Base-by-base conservation (phyloP, 805 yeast genomes). In the Hanseniaspora occidentalis region DNA sequence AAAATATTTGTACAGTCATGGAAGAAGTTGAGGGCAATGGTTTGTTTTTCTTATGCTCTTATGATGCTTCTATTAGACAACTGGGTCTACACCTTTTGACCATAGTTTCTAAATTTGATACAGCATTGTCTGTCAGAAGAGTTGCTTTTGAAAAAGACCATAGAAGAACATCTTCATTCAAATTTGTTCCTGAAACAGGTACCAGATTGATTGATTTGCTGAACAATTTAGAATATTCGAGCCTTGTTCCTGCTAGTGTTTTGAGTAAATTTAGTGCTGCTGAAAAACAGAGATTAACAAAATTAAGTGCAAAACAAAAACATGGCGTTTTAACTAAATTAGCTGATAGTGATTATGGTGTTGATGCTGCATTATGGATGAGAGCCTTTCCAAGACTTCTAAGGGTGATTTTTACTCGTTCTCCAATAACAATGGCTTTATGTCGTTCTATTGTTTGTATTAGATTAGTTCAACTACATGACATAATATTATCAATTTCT, bases 21-120 rank as follows among this genome's bases (percentile, higher is more conserved):
- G 97, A 92, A 58, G 96, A 89, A 46, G 84, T 89, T 8, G 98
- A 92, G 59, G 96, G 98, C 1, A 84, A 88, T 53, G 99, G 96
- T 0, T 61, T 92, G 23, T 92, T 84, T 52, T 89, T 94, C 53
- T 64, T 92, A 18, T 84, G 95, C 51, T 84, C 95, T 1, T 94
- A 86, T 49, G 95, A 86, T 53, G 69, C 80, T 34, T 67, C 72
- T 19, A 71, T 84, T 10, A 67, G 99, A 40, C 77, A 75, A 44
- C 61, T 78, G 36, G 97, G 94, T 1, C 66, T 88, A 2, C 70
- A 79, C 5, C 78, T 94, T 7, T 60, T 92, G 43, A 70, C 77
- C 50, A 66, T 88, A 16, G 82, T 84, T 1, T 85, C 84, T n/a
- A 82, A 76, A 44, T 86, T 92, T 63, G 98, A 92, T 54, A 79